These are phyloP conservation scores for Apiospora arundinis DNA, from an alignment of 2,329 filamentous ascomycete genomes.

Conservation along the genomic window DNA sequence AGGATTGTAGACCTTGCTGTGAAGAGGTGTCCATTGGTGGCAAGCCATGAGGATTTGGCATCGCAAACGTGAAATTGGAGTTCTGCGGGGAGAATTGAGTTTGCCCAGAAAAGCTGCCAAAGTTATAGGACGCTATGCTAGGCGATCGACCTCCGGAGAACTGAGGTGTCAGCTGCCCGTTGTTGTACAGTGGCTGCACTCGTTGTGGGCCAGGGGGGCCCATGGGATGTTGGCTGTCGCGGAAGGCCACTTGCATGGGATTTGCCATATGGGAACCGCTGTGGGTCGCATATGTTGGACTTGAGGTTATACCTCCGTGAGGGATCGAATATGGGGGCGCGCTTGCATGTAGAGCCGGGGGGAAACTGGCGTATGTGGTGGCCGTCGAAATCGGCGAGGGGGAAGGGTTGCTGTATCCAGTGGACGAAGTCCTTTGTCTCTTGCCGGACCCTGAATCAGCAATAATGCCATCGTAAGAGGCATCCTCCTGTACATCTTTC, in stretches of 20 bases:
- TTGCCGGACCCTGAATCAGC: neutral
- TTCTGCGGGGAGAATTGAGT: neutral
- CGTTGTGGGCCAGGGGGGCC: neutral
- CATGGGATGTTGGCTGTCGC: neutral
- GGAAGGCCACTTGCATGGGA: conserved; percentile 12
- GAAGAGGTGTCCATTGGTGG: conserved; percentile 14
- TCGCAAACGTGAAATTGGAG: neutral
- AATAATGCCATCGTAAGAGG: neutral
- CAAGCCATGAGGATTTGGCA: conserved; percentile 3
- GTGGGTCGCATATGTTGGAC: conserved; percentile 10
- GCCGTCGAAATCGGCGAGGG: neutral
- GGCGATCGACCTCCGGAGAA: neutral
- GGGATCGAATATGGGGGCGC: neutral
- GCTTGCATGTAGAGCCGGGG: neutral
- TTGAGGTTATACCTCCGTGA: conserved; percentile 6
- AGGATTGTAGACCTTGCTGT: neutral
- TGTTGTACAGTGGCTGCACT: conserved; percentile 2
- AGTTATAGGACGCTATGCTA: neutral
- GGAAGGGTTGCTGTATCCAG: conserved; percentile 11
- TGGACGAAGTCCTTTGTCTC: conserved; percentile 4
- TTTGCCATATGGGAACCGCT: neutral
- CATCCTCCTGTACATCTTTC: neutral
- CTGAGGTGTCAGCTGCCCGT: neutral
- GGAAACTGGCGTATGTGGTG: neutral
- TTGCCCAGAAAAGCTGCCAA: neutral